A percentile compares a stretch with the other conserved stretches of the same genome.
phyloP scores from a whole-genome alignment of 2,329 filamentous ascomycete species.

The Huntiella decipiens region DNA sequence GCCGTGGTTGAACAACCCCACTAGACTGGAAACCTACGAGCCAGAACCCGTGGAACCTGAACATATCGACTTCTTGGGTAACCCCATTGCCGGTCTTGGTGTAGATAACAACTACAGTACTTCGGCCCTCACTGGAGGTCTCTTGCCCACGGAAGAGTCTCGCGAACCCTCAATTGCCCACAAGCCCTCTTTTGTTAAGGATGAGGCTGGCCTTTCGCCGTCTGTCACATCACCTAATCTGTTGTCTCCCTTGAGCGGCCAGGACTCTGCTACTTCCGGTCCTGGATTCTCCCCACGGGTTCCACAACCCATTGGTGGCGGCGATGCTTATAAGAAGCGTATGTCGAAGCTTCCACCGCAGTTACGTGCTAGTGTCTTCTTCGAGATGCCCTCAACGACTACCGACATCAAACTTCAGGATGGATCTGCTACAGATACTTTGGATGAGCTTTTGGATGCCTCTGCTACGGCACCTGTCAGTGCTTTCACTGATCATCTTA shows the following conservation, averaged over 20 bases:
- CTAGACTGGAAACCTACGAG: slow-evolving; percentile 4
- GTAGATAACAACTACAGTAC: not conserved
- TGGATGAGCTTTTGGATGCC: slow-evolving; percentile 83
- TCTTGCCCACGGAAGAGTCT: slow-evolving; percentile 1
- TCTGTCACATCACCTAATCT: slow-evolving; percentile 1
- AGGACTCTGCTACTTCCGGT: not conserved
- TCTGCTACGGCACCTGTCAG: slow-evolving; percentile 73
- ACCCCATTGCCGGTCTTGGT: slow-evolving; percentile 2
- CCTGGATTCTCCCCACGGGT: slow-evolving; percentile 1
- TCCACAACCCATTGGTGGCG: not conserved
- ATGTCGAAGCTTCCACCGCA: slow-evolving; percentile 48
- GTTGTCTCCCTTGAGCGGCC: not conserved
- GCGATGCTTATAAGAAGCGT: not conserved
- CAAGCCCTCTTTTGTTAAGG: slow-evolving; percentile 2
- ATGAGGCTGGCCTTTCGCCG: not conserved
- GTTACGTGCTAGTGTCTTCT: slow-evolving; percentile 77
- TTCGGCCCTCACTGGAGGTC: not conserved
- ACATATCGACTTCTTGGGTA: slow-evolving; percentile 9
- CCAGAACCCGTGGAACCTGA: slow-evolving; percentile 3
- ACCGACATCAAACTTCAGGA: slow-evolving; percentile 42
- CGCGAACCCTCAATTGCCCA: not conserved
- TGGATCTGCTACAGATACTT: slow-evolving; percentile 69
- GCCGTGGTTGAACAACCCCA: slow-evolving; percentile 21
- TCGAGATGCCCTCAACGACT: slow-evolving; percentile 46
- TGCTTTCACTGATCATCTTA: slow-evolving; percentile 80